Evolutionary conservation across 495 filamentous ascomycete genomes (phyloP).

Genomic region (Echria macrotheca): DNA sequence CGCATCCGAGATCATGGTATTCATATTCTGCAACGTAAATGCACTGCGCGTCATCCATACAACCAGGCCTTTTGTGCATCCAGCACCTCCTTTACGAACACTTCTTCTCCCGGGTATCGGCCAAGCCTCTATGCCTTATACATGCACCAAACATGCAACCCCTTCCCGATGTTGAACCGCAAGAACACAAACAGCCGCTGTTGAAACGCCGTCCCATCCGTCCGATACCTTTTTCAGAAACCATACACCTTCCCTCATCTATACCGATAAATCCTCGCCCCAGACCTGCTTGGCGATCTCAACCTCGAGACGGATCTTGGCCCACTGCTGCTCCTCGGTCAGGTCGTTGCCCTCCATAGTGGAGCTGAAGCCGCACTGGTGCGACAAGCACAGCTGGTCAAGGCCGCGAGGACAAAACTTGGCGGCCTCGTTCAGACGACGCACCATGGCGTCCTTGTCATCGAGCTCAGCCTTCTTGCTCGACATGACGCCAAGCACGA

Average conservation of each 20-base stretch:
- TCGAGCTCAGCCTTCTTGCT: constrained; percentile 60
- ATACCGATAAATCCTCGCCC: constrained; percentile 35
- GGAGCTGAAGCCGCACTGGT: constrained; percentile 65
- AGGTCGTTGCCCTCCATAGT: constrained; percentile 59
- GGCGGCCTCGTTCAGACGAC: constrained; percentile 53
- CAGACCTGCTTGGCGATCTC: constrained; percentile 47
- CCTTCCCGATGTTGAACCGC: background rate
- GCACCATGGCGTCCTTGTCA: constrained; percentile 55
- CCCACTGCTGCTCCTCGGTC: constrained; percentile 54
- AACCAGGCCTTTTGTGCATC: too few relatives aligned
- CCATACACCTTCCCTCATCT: background rate
- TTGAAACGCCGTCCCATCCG: background rate
- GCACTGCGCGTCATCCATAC: too few relatives aligned
- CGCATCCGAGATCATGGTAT: too few relatives aligned
- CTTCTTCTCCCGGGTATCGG: too few relatives aligned
- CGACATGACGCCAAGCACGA: constrained; percentile 61
- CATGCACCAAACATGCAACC: background rate
- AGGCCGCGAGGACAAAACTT: constrained; percentile 54
- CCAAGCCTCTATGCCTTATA: background rate
- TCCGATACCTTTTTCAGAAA: background rate
- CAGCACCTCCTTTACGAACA: too few relatives aligned
- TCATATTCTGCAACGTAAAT: too few relatives aligned
- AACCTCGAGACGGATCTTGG: constrained; percentile 39
- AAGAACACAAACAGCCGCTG: background rate
- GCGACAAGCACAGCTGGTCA: constrained; percentile 57